These are phyloP conservation scores for Chloranthus sessilifolius DNA, from an alignment of 164 flowering plant genomes.

Conservation along the genomic window DNA sequence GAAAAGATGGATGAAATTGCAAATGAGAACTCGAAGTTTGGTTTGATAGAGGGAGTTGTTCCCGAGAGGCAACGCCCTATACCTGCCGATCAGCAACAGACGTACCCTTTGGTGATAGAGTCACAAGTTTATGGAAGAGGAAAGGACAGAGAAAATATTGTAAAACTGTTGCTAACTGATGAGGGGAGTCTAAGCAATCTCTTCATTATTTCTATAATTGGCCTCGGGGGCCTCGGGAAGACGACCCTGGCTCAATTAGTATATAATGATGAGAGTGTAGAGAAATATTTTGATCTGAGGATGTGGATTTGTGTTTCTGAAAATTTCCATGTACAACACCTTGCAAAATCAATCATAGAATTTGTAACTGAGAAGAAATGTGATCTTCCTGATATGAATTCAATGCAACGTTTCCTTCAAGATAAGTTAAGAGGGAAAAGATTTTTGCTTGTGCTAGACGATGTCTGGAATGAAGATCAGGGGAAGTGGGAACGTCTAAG, in stretches of 20 bases:
- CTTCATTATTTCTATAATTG: not conserved
- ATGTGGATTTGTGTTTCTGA: slow-evolving; percentile 1
- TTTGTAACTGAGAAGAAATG: not conserved
- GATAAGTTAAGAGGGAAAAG: slow-evolving; percentile 4
- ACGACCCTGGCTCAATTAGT: slow-evolving; percentile 7
- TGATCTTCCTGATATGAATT: not conserved
- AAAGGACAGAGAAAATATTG: not conserved
- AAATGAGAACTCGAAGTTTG: too few species aligned
- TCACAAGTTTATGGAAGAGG: slow-evolving; percentile 1
- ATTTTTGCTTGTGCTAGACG: slow-evolving; percentile 10
- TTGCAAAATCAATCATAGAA: not conserved
- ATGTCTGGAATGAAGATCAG: slow-evolving; percentile 8
- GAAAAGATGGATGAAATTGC: too few species aligned
- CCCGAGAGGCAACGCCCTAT: too few species aligned
- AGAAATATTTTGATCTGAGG: not conserved
- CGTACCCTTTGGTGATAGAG: not conserved
- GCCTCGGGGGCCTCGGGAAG: slow-evolving; percentile 3
- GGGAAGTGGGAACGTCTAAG: not conserved
- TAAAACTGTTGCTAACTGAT: not conserved
- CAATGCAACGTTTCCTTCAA: not conserved
- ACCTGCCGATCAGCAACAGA: too few species aligned
- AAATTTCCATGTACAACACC: not conserved
- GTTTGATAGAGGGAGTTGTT: too few species aligned
- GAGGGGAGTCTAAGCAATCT: not conserved
- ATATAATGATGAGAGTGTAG: not conserved